These are phyloP conservation scores for Arthrobotrys pseudoclavata DNA, from an alignment of 2,329 filamentous ascomycete genomes.

Conservation along the genomic window DNA sequence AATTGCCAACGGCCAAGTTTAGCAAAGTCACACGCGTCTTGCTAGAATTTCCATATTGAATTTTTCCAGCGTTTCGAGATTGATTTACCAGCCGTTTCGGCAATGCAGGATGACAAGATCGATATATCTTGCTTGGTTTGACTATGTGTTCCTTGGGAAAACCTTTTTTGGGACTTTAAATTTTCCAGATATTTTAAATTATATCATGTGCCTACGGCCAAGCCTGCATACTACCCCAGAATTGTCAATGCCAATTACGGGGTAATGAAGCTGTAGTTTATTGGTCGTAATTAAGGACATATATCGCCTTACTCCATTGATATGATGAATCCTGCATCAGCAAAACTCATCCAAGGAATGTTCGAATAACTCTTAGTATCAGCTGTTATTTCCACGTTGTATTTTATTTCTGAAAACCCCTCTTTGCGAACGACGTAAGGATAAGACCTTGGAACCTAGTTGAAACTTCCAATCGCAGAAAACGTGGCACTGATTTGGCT, in stretches of 20 bases:
- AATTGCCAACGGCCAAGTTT: neutral
- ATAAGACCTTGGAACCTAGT: conserved; percentile 3
- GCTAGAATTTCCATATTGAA: neutral
- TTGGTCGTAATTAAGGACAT: neutral
- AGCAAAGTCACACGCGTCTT: neutral
- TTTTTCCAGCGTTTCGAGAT: conserved; percentile 4
- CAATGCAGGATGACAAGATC: conserved; percentile 18
- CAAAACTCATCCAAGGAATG: neutral
- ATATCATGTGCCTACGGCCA: conserved; percentile 13
- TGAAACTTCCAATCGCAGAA: conserved; percentile 26
- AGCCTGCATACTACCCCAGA: neutral
- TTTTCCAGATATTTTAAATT: conserved; percentile 18
- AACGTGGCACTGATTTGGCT: conserved; percentile 22
- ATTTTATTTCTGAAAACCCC: conserved; percentile 14
- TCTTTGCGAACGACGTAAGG: neutral
- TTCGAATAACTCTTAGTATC: neutral
- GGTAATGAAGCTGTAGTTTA: neutral
- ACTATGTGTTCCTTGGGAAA: neutral
- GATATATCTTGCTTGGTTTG: conserved; percentile 1
- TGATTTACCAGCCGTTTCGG: conserved; percentile 33
- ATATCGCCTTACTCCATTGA: neutral
- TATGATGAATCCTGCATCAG: neutral
- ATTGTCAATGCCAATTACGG: neutral
- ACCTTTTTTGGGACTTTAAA: neutral
- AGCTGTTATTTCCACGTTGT: conserved; percentile 2